Evolutionary conservation across 2,329 filamentous ascomycete genomes (phyloP), one percentile per base, ranked within the genome.

Genomic region (Rachicladosporium sp.): DNA sequence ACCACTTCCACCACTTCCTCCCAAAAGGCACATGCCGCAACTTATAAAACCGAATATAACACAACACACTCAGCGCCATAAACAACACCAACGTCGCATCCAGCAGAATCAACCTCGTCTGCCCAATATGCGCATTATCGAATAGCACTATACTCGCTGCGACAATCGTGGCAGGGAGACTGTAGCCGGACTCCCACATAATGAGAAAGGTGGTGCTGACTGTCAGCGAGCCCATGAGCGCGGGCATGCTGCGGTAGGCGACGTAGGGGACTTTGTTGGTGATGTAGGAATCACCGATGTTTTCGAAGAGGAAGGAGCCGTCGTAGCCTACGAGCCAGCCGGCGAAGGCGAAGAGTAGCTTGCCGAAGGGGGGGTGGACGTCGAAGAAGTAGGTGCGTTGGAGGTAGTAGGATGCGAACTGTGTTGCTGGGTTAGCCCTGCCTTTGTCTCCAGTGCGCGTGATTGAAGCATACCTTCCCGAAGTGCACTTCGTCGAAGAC

Each of bases 111-210:
- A 98, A 68, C 27, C 91, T 78, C 15, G 91, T 95, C 70, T 98
- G 91, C 44, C 86, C 89, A 62, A 98, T 86, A 62, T 98, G 91
- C 42, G 89, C 91, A 57, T 98, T 98, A 68, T 98, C 91, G 54
- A 98, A 84, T 33, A 98, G 80, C 47, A 98, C 73, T 30, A 98
- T 69, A 21, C 83, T 78, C 31, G 91, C 77, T 5, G 91, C 86
- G 42, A 95, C 71, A 40, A 96, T 69, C 60, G 85, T 93, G 42
- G 91, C 91, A 8, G 91, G 91, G 32, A 98, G 71, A 48, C 86
- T 94, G 66, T 98, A 98, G 47, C 88, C 91, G 36, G 91, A 96
- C 66, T 98, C 91, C 91, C 91, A 98, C 91, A 98, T 98, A 63
- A 94, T 98, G 59, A 93, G 67, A 64, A 93, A 98, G 41, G 85